Percentiles rank a stretch among this genome's conserved stretches.
phyloP scores from a whole-genome alignment of 2,329 filamentous ascomycete species.

The Aspergillus vadensis region DNA sequence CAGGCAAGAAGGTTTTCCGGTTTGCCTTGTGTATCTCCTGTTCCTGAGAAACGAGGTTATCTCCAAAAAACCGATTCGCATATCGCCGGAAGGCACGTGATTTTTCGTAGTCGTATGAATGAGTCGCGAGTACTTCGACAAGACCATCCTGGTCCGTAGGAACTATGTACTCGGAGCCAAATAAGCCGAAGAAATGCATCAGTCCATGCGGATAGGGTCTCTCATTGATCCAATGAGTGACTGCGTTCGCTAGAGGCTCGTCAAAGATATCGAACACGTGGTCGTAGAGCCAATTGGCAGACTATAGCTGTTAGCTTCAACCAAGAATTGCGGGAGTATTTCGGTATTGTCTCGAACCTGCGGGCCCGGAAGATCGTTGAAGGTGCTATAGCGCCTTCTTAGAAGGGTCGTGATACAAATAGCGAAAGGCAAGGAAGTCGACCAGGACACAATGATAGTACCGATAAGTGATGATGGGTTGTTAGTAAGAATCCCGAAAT shows the following conservation, averaged over 20 bases:
- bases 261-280: constrained; percentile 1
- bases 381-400: background rate
- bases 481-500: too few relatives aligned
- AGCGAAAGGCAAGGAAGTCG: too few relatives aligned
- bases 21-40: background rate
- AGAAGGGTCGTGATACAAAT: too few relatives aligned
- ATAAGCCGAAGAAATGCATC: constrained; percentile 9
- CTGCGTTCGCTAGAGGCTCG: background rate
- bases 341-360: background rate
- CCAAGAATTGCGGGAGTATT: too few relatives aligned
- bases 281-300: constrained; percentile 1
- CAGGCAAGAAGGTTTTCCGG: background rate
- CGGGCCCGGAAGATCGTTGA: constrained; percentile 7
- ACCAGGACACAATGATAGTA: too few relatives aligned
- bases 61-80: background rate
- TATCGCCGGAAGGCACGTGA: background rate
- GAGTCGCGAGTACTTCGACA: background rate
- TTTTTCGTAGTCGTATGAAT: background rate
- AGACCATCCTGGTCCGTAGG: background rate
- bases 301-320: background rate
- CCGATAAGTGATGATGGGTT: too few relatives aligned
- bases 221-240: constrained; percentile 4
- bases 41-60: constrained; percentile 4
- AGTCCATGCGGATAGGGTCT: background rate
- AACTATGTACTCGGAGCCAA: constrained; percentile 2